Evolutionary conservation across 129 eudicot species (phyloP).

Genomic region (Dittrichia graveolens): DNA sequence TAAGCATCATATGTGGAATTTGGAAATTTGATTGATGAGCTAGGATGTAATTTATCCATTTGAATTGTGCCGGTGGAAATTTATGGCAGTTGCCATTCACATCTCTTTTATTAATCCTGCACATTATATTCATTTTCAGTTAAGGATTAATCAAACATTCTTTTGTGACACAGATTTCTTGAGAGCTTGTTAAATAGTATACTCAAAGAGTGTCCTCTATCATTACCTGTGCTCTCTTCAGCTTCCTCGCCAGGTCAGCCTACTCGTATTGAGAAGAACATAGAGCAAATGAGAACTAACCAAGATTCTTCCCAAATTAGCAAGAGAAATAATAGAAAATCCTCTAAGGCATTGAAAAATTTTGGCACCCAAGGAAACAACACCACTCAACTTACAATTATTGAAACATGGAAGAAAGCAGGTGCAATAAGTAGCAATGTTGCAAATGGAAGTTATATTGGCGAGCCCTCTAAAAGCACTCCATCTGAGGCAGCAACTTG

Average conservation of each 20-base stretch:
- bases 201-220: slow-evolving; percentile 50
- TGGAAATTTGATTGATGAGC: background rate
- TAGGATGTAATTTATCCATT: slow-evolving; percentile 1
- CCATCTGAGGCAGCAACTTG: slow-evolving; percentile 45
- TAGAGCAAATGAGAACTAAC: slow-evolving; percentile 40
- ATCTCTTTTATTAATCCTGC: background rate
- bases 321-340: slow-evolving; percentile 45
- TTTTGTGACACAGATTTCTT: slow-evolving; percentile 60
- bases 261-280: slow-evolving; percentile 39
- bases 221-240: slow-evolving; percentile 65
- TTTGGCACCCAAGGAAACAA: slow-evolving; percentile 44
- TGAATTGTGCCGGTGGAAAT: slow-evolving; percentile 1
- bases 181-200: slow-evolving; percentile 64
- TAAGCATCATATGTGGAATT: background rate
- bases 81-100: background rate
- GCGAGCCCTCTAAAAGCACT: slow-evolving; percentile 33
- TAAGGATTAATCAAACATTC: slow-evolving; percentile 4
- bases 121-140: slow-evolving; percentile 7
- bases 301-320: slow-evolving; percentile 40
- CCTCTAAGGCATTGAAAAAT: slow-evolving; percentile 44
- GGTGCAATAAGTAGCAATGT: slow-evolving; percentile 50
- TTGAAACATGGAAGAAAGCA: slow-evolving; percentile 62
- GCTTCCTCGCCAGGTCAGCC: slow-evolving; percentile 34
- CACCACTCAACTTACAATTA: slow-evolving; percentile 59
- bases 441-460: slow-evolving; percentile 43